Conservation (phyloP, 441 rosid genomes). For the Raphanus hybrid region DNA sequence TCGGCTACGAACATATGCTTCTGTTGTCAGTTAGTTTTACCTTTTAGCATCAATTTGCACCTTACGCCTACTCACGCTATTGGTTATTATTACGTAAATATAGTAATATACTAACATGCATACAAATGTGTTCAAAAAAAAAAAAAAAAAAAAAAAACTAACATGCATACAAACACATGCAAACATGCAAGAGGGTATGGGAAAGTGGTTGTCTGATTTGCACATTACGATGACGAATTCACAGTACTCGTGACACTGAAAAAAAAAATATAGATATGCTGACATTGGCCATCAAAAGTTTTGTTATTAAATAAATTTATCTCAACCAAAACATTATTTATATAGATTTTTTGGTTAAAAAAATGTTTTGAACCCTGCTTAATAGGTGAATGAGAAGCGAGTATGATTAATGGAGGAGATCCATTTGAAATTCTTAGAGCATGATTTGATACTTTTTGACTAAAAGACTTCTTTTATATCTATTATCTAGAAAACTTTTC, state of each 20-base stretch:
- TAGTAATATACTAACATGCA: constrained; percentile 6
- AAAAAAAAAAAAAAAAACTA: too few species aligned
- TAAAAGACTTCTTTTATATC: too few species aligned
- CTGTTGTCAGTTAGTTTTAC: constrained; percentile 16
- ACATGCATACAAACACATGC: constrained; percentile 19
- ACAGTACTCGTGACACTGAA: constrained; percentile 4
- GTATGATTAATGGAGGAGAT: too few species aligned
- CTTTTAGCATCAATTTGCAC: constrained; percentile 9
- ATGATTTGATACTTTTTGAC: too few species aligned
- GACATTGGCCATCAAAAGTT: background rate
- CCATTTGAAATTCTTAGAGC: too few species aligned
- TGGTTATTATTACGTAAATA: constrained; percentile 22
- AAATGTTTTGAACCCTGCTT: too few species aligned
- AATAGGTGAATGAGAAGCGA: too few species aligned
- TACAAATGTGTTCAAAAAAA: too few species aligned
- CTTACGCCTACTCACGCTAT: constrained; percentile 6
- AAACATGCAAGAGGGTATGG: constrained; percentile 15
- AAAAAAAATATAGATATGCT: background rate
- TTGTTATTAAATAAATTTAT: background rate
- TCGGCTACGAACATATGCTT: constrained; percentile 35
- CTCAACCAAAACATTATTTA: background rate
- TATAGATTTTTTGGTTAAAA: too few species aligned
- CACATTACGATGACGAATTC: constrained; percentile 13
- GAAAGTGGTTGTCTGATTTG: constrained; percentile 26
- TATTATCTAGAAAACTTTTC: too few species aligned